Evolutionary conservation across 768 basidiomycete species (phyloP).

Genomic region (Lactifluus pinguis): DNA sequence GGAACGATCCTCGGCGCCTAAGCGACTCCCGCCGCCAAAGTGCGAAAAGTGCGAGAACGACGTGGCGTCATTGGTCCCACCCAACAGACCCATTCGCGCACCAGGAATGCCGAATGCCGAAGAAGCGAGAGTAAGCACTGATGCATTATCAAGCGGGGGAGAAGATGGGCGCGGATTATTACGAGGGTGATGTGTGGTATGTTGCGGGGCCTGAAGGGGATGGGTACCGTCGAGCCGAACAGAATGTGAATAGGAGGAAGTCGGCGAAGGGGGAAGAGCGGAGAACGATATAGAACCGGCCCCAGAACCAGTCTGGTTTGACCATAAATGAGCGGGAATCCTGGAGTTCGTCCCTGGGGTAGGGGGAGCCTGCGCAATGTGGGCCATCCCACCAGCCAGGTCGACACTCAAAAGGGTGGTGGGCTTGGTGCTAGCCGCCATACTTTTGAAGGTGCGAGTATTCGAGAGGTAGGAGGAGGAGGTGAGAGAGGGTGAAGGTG

Average conservation of each 20-base stretch:
- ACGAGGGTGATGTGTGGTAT: conserved; percentile 87
- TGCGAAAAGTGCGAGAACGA: conserved; percentile 64
- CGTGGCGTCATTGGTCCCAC: conserved; percentile 31
- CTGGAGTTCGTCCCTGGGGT: conserved; percentile 50
- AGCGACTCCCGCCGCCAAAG: conserved; percentile 23
- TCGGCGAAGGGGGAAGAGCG: conserved; percentile 44
- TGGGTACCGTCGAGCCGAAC: conserved; percentile 23
- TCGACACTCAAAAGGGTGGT: conserved; percentile 92
- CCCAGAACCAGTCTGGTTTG: conserved; percentile 39
- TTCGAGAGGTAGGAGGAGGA: conserved; percentile 80
- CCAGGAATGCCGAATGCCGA: conserved; percentile 78
- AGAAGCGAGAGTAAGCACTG: conserved; percentile 85
- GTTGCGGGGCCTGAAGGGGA: conserved; percentile 72
- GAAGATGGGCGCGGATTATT: conserved; percentile 93
- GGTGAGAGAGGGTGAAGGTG: conserved; percentile 55
- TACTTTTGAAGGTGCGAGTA: conserved; percentile 72
- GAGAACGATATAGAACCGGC: conserved; percentile 67
- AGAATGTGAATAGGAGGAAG: conserved; percentile 37
- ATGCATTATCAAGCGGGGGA: conserved; percentile 87
- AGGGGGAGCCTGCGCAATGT: conserved; percentile 78
- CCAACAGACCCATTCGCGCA: conserved; percentile 35
- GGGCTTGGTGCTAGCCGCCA: conserved; percentile 86
- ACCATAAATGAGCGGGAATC: conserved; percentile 43
- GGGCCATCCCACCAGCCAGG: conserved; percentile 73
- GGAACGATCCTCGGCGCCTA: conserved; percentile 43